Conservation (phyloP, 2,329 filamentous ascomycete genomes). For the Penicillium sp. region DNA sequence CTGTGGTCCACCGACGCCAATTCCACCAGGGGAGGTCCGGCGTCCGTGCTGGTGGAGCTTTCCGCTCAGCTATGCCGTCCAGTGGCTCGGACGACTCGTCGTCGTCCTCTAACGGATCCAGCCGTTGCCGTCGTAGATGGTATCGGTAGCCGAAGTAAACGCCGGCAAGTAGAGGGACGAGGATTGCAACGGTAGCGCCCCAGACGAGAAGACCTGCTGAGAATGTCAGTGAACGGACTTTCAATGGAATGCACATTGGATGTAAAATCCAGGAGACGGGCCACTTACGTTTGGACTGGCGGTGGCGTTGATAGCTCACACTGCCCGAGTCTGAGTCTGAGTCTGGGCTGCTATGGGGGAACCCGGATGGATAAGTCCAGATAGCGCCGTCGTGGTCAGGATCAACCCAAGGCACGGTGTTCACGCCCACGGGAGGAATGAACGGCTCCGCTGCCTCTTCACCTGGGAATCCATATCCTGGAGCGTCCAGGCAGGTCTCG, state of each 20-base stretch:
- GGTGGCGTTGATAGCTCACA: background rate
- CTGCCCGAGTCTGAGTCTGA: background rate
- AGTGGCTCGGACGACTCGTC: constrained; percentile 21
- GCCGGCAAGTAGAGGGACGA: constrained; percentile 12
- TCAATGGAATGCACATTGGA: background rate
- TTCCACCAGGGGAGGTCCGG: constrained; percentile 34
- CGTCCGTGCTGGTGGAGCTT: constrained; percentile 10
- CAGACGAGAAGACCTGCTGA: constrained; percentile 15
- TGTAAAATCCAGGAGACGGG: background rate
- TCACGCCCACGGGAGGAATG: constrained; percentile 35
- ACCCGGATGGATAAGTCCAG: constrained; percentile 21
- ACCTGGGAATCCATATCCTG: constrained; percentile 32
- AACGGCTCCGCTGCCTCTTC: constrained; percentile 29
- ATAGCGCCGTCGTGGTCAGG: constrained; percentile 28
- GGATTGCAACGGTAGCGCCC: constrained; percentile 8
- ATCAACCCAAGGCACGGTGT: constrained; percentile 38
- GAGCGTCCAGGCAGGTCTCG: constrained; percentile 33
- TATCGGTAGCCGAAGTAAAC: constrained; percentile 15
- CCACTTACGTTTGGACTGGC: constrained; percentile 15
- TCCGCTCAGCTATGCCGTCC: constrained; percentile 22
- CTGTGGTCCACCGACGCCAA: constrained; percentile 32
- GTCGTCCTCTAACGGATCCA: constrained; percentile 8
- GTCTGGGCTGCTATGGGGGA: constrained; percentile 9
- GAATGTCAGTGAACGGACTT: constrained; percentile 1
- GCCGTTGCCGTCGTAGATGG: constrained; percentile 13